Base-by-base conservation (phyloP, 345 rosid species). In the Citrus unshiu region DNA sequence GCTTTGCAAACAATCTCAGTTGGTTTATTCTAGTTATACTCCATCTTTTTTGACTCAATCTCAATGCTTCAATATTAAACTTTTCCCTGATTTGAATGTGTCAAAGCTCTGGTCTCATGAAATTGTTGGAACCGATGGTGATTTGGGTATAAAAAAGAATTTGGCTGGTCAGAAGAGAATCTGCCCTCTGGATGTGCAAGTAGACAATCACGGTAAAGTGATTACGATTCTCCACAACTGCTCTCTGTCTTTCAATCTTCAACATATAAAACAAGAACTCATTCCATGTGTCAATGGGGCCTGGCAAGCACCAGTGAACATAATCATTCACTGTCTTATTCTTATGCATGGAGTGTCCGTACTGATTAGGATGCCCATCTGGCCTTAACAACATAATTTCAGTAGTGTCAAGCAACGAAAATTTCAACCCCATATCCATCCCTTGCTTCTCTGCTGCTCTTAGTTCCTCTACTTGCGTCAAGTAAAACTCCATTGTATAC, bases 241-340 rank as follows among this genome's bases (percentile, higher is more conserved):
- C 35, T 30, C 40, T 58, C 24, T 43, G 77, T 63, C 69, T 69
- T 75, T 78, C 88, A 75, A 66, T 85, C 80, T 84, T 87, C 85
- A 91, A 76, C 81, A 91, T 80, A 65, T 87, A 79, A 37, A 87
- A 86, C 86, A 92, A 82, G 62, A 92, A 80, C 83, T 93, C 93
- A 73, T 93, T 93, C 98, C 89, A 88, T 37, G 91, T 84, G 72
- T 89, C 93, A 8, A 91, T 75, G 43, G 98, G 92, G 49, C 97
- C 95, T 12, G 98, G 98, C 84, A 92, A 85, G 85, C 97, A 94
- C 98, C 98, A 92, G 83, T 92, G 95, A 57, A 94, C 91, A 79
- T 95, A 92, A 72, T 92, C 98, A 18, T 81, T 85, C 3, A 80
- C 62, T 0, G 78, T 60, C 29, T 59, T 76, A 77, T 87, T 89